phyloP scores from a whole-genome alignment of 2,329 filamentous ascomycete species.

The Trichophaea hybrida region DNA sequence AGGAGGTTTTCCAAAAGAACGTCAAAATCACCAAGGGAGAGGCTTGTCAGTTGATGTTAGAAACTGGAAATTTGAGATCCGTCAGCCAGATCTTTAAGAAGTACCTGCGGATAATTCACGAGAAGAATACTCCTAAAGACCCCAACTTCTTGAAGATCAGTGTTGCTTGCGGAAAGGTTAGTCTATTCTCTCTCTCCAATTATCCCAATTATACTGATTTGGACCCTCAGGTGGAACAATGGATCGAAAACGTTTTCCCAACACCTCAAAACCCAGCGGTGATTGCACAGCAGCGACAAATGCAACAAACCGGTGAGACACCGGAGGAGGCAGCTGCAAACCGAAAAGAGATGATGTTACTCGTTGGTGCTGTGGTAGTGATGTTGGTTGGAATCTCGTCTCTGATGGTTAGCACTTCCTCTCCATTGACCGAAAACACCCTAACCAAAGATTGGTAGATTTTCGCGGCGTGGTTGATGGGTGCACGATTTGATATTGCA shows the following conservation, averaged over 20 bases:
- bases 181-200: slow-evolving; percentile 7
- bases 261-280: slow-evolving; percentile 44
- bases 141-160: slow-evolving; percentile 88
- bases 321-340: slow-evolving; percentile 44
- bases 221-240: slow-evolving; percentile 62
- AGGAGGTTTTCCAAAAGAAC: slow-evolving; percentile 67
- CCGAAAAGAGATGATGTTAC: slow-evolving; percentile 43
- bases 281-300: slow-evolving; percentile 30
- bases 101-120: slow-evolving; percentile 68
- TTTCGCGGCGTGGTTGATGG: slow-evolving; percentile 60
- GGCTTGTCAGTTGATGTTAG: slow-evolving; percentile 78
- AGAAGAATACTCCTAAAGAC: slow-evolving; percentile 87
- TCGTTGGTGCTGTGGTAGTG: slow-evolving; percentile 51
- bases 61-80: slow-evolving; percentile 73
- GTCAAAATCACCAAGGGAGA: slow-evolving; percentile 95
- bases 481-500: slow-evolving; percentile 66
- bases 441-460: slow-evolving; percentile 40
- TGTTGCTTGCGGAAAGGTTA: slow-evolving; percentile 69
- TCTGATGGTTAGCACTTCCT: slow-evolving; percentile 54
- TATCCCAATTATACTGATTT: neutral
- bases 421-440: slow-evolving; percentile 1
- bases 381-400: slow-evolving; percentile 58
- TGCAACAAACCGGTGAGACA: slow-evolving; percentile 33
- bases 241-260: slow-evolving; percentile 88
- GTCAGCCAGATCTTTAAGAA: slow-evolving; percentile 69